Evolutionary conservation across 106 monocot species (phyloP).

Genomic region (Dioscorea alata): DNA sequence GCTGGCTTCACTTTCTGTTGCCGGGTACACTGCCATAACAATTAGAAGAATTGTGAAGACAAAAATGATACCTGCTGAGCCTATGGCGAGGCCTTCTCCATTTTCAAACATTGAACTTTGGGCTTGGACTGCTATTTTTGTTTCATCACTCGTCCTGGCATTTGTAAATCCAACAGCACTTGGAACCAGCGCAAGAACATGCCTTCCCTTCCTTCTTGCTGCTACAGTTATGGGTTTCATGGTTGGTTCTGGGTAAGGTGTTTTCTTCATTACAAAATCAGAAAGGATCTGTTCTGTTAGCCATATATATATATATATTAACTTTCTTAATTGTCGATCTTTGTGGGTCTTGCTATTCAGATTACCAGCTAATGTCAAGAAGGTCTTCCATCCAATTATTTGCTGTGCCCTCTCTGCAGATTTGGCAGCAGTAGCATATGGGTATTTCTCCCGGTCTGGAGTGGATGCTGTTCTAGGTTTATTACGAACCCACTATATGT

Average conservation of each 20-base stretch:
- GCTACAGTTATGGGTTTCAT: slow-evolving; percentile 87
- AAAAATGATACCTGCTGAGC: slow-evolving; percentile 79
- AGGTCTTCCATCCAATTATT: slow-evolving; percentile 90
- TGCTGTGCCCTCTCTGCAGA: slow-evolving; percentile 91
- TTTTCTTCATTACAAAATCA: slow-evolving; percentile 8
- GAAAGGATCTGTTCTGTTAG: not conserved
- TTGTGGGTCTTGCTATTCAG: slow-evolving; percentile 23
- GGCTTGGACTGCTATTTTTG: slow-evolving; percentile 59
- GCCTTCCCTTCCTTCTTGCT: slow-evolving; percentile 85
- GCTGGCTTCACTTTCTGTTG: slow-evolving; percentile 86
- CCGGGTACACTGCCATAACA: slow-evolving; percentile 79
- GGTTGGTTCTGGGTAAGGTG: slow-evolving; percentile 80
- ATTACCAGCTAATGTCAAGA: slow-evolving; percentile 63
- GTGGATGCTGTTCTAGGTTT: slow-evolving; percentile 91
- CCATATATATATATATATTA: not conserved
- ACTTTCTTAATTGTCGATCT: not conserved
- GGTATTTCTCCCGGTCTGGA: slow-evolving; percentile 74
- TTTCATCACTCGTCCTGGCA: slow-evolving; percentile 61
- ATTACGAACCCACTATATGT: slow-evolving; percentile 10
- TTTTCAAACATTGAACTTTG: slow-evolving; percentile 57
- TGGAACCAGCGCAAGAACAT: slow-evolving; percentile 81
- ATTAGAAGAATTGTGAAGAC: slow-evolving; percentile 86
- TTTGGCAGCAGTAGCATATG: slow-evolving; percentile 81
- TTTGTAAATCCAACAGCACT: slow-evolving; percentile 54
- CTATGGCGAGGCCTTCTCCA: slow-evolving; percentile 81